A percentile compares a stretch with the other conserved stretches of the same genome.
Conservation (phyloP, 2,329 filamentous ascomycete species). For the Cladosporium sp. region DNA sequence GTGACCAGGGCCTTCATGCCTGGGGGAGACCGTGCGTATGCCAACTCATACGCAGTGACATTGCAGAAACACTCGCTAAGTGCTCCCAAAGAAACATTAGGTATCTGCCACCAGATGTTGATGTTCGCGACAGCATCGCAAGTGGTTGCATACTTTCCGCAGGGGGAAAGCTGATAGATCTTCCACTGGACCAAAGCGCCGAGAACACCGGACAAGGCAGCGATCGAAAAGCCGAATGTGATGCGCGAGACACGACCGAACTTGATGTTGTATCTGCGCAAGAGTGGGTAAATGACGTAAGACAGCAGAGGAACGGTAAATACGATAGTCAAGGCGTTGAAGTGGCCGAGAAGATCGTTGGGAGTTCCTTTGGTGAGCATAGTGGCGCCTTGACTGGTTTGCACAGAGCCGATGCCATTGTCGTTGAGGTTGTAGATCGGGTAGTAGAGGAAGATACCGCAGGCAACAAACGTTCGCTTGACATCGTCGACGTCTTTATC, state of each 20-base stretch:
- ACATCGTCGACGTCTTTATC: conserved; percentile 71
- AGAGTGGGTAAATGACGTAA: conserved; percentile 45
- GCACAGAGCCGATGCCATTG: not conserved
- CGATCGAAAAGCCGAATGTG: conserved; percentile 50
- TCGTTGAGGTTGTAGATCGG: conserved; percentile 39
- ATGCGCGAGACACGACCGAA: conserved; percentile 53
- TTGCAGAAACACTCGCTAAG: not conserved
- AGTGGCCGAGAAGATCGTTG: conserved; percentile 45
- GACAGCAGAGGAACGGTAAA: conserved; percentile 45
- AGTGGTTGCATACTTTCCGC: conserved; percentile 39
- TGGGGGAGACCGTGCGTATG: conserved; percentile 45
- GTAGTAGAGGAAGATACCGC: conserved; percentile 62
- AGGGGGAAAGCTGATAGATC: conserved; percentile 54
- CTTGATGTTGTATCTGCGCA: conserved; percentile 41
- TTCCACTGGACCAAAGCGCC: conserved; percentile 55
- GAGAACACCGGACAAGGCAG: conserved; percentile 52
- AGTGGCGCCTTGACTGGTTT: conserved; percentile 20
- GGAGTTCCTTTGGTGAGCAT: conserved; percentile 38
- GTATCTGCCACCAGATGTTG: conserved; percentile 24
- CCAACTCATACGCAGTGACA: conserved; percentile 41
- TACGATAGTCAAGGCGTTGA: conserved; percentile 48
- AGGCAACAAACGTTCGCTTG: conserved; percentile 41
- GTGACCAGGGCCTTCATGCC: conserved; percentile 47
- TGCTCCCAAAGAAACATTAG: conserved; percentile 26
- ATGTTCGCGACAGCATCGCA: conserved; percentile 25